Percentiles rank a stretch among this genome's conserved stretches.
Conservation (phyloP, 2,329 filamentous ascomycete genomes). For the Stemphylium lycopersici region DNA sequence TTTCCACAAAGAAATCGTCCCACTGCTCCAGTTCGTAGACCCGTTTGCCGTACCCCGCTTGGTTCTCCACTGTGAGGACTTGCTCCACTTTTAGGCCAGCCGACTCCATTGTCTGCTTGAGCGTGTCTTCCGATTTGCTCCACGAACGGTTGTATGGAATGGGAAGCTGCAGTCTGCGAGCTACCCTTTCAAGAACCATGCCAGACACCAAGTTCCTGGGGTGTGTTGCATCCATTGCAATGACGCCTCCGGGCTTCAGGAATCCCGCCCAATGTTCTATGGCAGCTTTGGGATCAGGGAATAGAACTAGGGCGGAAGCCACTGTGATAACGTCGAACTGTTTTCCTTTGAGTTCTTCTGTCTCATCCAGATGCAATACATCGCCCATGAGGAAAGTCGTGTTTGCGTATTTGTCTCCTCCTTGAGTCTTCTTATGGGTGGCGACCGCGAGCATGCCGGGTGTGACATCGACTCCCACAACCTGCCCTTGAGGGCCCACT, state of each 20-base stretch:
- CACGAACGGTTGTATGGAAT: slow-evolving; percentile 48
- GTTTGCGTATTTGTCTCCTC: slow-evolving; percentile 37
- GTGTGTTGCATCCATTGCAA: slow-evolving; percentile 50
- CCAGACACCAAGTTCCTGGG: slow-evolving; percentile 47
- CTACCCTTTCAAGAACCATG: slow-evolving; percentile 48
- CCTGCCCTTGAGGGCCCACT: slow-evolving; percentile 47
- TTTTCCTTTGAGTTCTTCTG: slow-evolving; percentile 29
- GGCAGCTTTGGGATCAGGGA: slow-evolving; percentile 46
- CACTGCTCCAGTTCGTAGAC: slow-evolving; percentile 38
- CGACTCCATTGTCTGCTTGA: slow-evolving; percentile 40
- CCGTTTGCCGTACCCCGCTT: slow-evolving; percentile 41
- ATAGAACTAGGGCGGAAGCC: slow-evolving; percentile 50
- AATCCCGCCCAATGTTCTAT: slow-evolving; percentile 48
- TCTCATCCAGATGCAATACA: slow-evolving; percentile 43
- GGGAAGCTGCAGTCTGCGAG: slow-evolving; percentile 37
- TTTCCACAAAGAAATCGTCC: slow-evolving; percentile 47
- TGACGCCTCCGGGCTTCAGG: slow-evolving; percentile 49
- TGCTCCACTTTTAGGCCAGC: slow-evolving; percentile 47
- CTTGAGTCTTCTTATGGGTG: slow-evolving; percentile 33
- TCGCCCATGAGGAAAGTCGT: slow-evolving; percentile 47
- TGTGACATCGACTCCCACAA: slow-evolving; percentile 52
- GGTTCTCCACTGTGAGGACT: slow-evolving; percentile 40
- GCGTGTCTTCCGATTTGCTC: slow-evolving; percentile 40
- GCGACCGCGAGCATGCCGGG: slow-evolving; percentile 51
- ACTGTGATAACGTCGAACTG: slow-evolving; percentile 48